Percentiles rank a stretch among this genome's conserved stretches.
Conservation (phyloP, 2,329 filamentous ascomycete species). For the Talaromyces sp. region DNA sequence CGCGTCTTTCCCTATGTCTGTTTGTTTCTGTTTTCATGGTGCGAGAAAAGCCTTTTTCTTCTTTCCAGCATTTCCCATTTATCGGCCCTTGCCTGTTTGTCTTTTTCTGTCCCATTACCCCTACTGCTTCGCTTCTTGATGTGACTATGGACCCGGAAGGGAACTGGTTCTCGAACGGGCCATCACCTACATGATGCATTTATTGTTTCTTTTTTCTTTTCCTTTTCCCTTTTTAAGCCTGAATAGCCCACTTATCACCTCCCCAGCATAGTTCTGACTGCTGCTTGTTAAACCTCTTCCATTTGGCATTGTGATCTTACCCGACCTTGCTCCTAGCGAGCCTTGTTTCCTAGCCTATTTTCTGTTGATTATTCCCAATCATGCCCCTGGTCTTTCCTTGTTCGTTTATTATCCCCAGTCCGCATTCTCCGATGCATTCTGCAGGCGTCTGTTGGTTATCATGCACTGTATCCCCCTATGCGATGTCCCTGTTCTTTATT, state of each 20-base stretch:
- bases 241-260: constrained; percentile 9
- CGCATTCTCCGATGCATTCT: constrained; percentile 37
- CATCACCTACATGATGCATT: constrained; percentile 21
- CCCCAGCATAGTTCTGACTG: constrained; percentile 16
- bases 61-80: constrained; percentile 18
- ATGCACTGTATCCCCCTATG: constrained; percentile 24
- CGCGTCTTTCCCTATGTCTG: constrained; percentile 28
- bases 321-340: constrained; percentile 25
- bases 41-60: constrained; percentile 26
- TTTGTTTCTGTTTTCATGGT: constrained; percentile 16
- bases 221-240: neutral
- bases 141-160: constrained; percentile 15
- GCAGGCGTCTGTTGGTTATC: constrained; percentile 39
- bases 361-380: constrained; percentile 25
- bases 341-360: constrained; percentile 17
- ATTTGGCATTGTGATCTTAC: constrained; percentile 15
- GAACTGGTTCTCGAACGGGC: constrained; percentile 25
- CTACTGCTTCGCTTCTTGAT: constrained; percentile 18
- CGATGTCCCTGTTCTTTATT: constrained; percentile 14
- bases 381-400: constrained; percentile 21
- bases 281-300: constrained; percentile 1
- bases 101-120: constrained; percentile 5
- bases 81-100: neutral
- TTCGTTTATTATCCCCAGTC: constrained; percentile 16
- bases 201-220: constrained; percentile 12